Conservation (phyloP, 2,329 filamentous ascomycete species). For the Nemania sp. region DNA sequence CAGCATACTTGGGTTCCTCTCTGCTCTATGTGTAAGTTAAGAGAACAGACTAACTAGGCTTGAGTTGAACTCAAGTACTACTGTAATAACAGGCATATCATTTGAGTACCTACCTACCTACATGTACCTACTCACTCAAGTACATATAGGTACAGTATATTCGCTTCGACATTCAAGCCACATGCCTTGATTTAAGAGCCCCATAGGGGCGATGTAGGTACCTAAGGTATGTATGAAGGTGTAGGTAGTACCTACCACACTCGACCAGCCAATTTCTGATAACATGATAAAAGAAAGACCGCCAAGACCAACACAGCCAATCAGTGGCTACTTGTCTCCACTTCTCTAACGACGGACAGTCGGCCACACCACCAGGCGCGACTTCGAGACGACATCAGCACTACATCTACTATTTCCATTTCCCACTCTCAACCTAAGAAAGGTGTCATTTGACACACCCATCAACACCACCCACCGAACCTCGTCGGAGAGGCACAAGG, state of each 20-base stretch:
- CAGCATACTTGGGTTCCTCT: no score
- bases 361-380: slow-evolving; percentile 42
- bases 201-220: not conserved
- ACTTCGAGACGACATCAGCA: slow-evolving; percentile 44
- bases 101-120: no score
- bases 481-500: slow-evolving; percentile 20
- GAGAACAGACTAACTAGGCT: no score
- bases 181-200: no score
- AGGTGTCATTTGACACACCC: slow-evolving; percentile 40
- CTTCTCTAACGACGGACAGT: slow-evolving; percentile 22
- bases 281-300: slow-evolving; percentile 37
- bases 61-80: no score
- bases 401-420: slow-evolving; percentile 34
- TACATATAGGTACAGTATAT: no score
- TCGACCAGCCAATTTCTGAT: slow-evolving; percentile 25
- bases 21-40: no score
- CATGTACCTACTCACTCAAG: no score
- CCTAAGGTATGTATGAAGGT: not conserved
- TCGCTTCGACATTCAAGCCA: no score
- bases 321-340: slow-evolving; percentile 7
- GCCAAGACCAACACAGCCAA: slow-evolving; percentile 33
- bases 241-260: no score
- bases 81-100: no score
- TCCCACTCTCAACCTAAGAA: slow-evolving; percentile 31
- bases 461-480: slow-evolving; percentile 35